Base-by-base conservation (phyloP, 2,329 filamentous ascomycete genomes). In the Colletotrichum viniferum region DNA sequence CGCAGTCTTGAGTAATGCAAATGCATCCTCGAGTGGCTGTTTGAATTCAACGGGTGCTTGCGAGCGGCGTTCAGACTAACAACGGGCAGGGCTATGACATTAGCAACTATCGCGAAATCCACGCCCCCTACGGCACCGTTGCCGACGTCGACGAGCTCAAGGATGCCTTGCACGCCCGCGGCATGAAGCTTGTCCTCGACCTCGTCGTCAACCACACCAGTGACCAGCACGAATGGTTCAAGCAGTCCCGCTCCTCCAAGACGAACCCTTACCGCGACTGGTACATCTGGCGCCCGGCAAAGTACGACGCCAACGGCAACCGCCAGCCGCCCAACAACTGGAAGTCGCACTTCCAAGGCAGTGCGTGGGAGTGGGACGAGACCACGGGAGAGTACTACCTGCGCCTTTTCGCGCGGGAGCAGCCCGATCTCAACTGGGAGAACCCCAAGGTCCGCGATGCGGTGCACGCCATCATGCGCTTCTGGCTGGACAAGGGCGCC, bases 381-480 rank as follows among this genome's bases (percentile, higher is more conserved):
- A 76, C 81, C 14, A 89, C 87, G 1, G 82, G 83, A 13, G 87
- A 90, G 77, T 90, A 89, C 80, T 90, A 94, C 80, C 90, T 95
- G 2, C 90, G 92, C 77, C 88, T 96, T 34, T 96, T 94, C 82
- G 90, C 90, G 56, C 89, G 88, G 6, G 90, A 93, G 78, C 94
- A 95, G 81, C 94, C 94, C 0, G 94, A 96, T 78, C 88, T 96
- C 55, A 96, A 96, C 84, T 96, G 94, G 94, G 92, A 95, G 80
- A 93, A 93, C 79, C 87, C 88, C 0, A 88, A 88, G 1, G 91
- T 94, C 4, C 89, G 93, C 38, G 84, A 89, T 71, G 92, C 92
- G 3, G 92, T 94, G 3, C 92, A 95, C 81, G 87, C 92, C 55
- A 88, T 92, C 26, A 93, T 95, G 87, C 88, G 89, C 26, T 96